Evolutionary conservation across 106 monocot species (phyloP).

Genomic region (Dioscorea alata): DNA sequence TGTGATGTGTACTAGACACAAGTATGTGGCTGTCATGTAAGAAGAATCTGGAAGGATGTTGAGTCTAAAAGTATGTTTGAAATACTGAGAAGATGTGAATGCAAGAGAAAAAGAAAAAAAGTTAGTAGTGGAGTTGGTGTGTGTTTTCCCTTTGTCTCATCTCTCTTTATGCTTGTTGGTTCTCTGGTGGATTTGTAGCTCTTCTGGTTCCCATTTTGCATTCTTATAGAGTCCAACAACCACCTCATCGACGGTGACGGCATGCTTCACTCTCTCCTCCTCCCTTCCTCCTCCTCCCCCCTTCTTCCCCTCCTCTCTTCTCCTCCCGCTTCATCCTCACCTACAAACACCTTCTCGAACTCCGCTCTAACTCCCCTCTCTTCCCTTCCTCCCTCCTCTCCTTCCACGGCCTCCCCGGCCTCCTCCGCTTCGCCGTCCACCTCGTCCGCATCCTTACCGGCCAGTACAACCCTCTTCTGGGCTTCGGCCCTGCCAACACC

Average conservation of each 20-base stretch:
- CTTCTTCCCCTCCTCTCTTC: neutral
- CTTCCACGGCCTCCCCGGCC: neutral
- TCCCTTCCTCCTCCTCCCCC: neutral
- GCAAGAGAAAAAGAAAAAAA: too few species aligned
- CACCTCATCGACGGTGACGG: conserved; percentile 2
- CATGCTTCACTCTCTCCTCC: conserved; percentile 6
- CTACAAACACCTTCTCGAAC: conserved; percentile 1
- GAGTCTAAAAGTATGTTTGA: too few species aligned
- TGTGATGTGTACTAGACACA: too few species aligned
- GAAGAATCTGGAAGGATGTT: too few species aligned
- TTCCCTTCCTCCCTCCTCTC: neutral
- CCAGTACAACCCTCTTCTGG: neutral
- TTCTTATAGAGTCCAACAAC: too few species aligned
- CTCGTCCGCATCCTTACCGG: neutral
- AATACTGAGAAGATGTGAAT: too few species aligned
- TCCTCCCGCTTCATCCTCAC: neutral
- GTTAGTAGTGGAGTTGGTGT: too few species aligned
- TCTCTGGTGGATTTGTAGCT: too few species aligned
- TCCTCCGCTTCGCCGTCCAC: neutral
- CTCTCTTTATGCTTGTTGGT: too few species aligned
- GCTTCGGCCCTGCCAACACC: conserved; percentile 11
- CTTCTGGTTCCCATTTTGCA: too few species aligned
- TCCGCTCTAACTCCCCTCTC: neutral
- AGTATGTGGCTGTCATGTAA: too few species aligned
- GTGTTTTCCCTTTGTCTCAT: too few species aligned